Evolutionary conservation across 495 filamentous ascomycete genomes (phyloP).

Genomic region (Penicillium soppii): DNA sequence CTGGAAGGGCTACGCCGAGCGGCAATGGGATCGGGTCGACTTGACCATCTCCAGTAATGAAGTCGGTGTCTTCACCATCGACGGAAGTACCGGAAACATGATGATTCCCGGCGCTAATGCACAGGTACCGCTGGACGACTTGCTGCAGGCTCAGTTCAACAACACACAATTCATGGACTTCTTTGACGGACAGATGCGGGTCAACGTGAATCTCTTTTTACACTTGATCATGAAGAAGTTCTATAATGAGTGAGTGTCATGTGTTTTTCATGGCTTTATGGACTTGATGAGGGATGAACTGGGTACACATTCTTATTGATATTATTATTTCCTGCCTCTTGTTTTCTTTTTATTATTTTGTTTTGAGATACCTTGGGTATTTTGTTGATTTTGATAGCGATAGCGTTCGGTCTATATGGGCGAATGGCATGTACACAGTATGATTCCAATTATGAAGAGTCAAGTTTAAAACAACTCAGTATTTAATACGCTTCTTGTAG

Average conservation of each 20-base stretch:
- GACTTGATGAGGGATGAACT: conserved; percentile 27
- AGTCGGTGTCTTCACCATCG: conserved; percentile 90
- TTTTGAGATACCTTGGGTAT: conserved; percentile 35
- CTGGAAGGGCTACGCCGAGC: conserved; percentile 80
- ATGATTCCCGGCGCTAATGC: conserved; percentile 94
- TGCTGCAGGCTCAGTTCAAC: conserved; percentile 96
- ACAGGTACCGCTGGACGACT: conserved; percentile 85
- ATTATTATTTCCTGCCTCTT: conserved; percentile 23
- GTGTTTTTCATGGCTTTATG: conserved; percentile 13
- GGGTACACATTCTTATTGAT: conserved; percentile 27
- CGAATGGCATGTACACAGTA: conserved; percentile 30
- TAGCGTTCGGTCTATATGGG: conserved; percentile 16
- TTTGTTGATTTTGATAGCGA: conserved; percentile 30
- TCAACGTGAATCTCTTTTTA: conserved; percentile 94
- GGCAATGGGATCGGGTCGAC: conserved; percentile 88
- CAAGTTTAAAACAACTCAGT: not conserved
- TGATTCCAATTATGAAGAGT: conserved; percentile 8
- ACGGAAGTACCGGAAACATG: conserved; percentile 89
- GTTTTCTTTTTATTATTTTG: conserved; percentile 23
- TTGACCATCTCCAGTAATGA: conserved; percentile 92
- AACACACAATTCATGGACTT: conserved; percentile 92
- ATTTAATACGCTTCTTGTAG: not conserved
- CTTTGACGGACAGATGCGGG: conserved; percentile 80
- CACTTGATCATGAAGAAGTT: conserved; percentile 98
- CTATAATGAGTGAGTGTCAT: conserved; percentile 61